Conservation (phyloP, 352 stramenopile species). For the Pythium plurisporium region DNA sequence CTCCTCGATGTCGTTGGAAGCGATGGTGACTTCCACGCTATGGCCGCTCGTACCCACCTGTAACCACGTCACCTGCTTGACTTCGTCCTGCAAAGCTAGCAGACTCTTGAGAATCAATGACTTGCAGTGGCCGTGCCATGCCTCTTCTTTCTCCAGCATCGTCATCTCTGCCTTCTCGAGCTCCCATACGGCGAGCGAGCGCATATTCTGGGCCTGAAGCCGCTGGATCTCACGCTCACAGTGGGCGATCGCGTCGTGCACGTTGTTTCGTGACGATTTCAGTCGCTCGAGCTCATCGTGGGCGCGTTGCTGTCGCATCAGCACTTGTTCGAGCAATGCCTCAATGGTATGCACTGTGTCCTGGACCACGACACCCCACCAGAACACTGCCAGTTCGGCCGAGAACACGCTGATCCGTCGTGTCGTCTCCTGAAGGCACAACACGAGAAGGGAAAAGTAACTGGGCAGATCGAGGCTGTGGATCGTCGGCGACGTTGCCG, state of each 20-base stretch:
- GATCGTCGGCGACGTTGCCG: neutral
- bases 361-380: conserved; percentile 26
- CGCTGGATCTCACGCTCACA: conserved; percentile 31
- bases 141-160: conserved; percentile 34
- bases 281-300: conserved; percentile 22
- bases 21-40: too few species aligned
- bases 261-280: conserved; percentile 14
- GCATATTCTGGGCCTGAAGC: conserved; percentile 37
- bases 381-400: conserved; percentile 28
- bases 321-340: conserved; percentile 9
- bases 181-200: conserved; percentile 28
- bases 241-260: conserved; percentile 24
- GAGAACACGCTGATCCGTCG: conserved; percentile 31
- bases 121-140: conserved; percentile 47
- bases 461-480: neutral
- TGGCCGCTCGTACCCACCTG: conserved; percentile 14
- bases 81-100: conserved; percentile 11
- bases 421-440: conserved; percentile 39
- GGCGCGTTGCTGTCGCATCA: conserved; percentile 3
- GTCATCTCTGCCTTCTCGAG: conserved; percentile 30
- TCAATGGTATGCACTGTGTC: conserved; percentile 17
- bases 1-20: too few species aligned
- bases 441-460: conserved; percentile 29
- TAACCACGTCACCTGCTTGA: conserved; percentile 30
- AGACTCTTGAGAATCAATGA: conserved; percentile 33